A percentile compares a stretch with the other conserved stretches of the same genome.
Evolutionary conservation across 345 rosid species (phyloP).

Genomic region (Aurinia saxatilis): DNA sequence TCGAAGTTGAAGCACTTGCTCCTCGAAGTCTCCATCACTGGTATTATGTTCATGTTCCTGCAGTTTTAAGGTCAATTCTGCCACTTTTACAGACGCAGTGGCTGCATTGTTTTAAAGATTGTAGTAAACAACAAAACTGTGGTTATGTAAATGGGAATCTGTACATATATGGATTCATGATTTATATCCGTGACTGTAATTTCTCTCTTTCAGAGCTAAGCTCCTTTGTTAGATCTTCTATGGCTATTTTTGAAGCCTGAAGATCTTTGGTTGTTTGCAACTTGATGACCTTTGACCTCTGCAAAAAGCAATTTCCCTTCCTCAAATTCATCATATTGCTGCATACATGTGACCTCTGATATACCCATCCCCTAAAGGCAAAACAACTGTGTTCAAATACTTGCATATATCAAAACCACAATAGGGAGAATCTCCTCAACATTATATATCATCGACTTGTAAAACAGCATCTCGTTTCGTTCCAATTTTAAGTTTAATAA

Average conservation of each 20-base stretch:
- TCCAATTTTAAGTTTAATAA: conserved; percentile 39
- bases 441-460: conserved; percentile 77
- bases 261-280: conserved; percentile 54
- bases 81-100: conserved; percentile 25
- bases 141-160: neutral
- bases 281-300: too few species aligned
- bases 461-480: conserved; percentile 79
- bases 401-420: neutral
- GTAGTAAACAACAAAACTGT: neutral
- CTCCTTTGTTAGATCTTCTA: conserved; percentile 56
- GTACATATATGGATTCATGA: neutral
- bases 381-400: neutral
- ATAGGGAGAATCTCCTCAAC: conserved; percentile 90
- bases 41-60: conserved; percentile 39
- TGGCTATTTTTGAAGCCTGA: conserved; percentile 45
- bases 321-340: too few species aligned
- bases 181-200: conserved; percentile 69
- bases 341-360: too few species aligned
- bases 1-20: conserved; percentile 44
- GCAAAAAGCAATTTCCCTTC: too few species aligned
- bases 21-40: conserved; percentile 38
- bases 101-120: conserved; percentile 27
- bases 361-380: conserved; percentile 72
- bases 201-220: conserved; percentile 57
- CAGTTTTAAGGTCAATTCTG: conserved; percentile 41